Evolutionary conservation across 257 asterid genomes (phyloP), one percentile per base, ranked within the genome.

Genomic region (Capsicum pubescens): DNA sequence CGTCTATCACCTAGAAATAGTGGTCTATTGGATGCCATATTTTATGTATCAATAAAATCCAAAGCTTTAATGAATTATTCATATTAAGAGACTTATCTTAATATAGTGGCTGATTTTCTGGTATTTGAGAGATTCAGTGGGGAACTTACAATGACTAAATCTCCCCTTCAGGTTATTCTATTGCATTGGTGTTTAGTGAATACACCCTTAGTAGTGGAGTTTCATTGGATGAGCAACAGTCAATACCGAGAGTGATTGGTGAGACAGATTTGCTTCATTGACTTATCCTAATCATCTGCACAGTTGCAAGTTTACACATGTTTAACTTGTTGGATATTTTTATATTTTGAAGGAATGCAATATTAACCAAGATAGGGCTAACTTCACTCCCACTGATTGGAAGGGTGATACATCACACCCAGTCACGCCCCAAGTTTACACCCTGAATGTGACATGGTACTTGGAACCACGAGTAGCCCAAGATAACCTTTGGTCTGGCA

Each of bases 21-120:
- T 87, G 98, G 95, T 63, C 91, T 94, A 48, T 88, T 95, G 79
- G 97, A 94, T 8, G 95, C 91, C 10, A 92, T 92, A 9, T 87
- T 93, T 57, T 86, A 86, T 59, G 93, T 84, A 88, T 89, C 98
- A 17, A 89, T 90, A 74, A 81, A 89, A 81, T 69, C 87, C 88
- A 88, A 87, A 42, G 76, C 82, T 64, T 81, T 88, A 19, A 86
- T 84, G 85, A 88, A 81, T 85, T 79, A 78, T 84, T 77, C 83
- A 14, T 67, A 64, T 58, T 85, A 83, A 64, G 86, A 80, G 78
- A 89, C 82, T 78, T 86, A 88, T 57, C 58, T 71, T 21, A 86
- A 85, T 81, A 79, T 83, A 48, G 77, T 84, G 78, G 92, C 91
- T 82, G 77, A 68, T 83, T 83, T 64, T 89, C 84, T 16, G 87